Evolutionary conservation across 2,329 filamentous ascomycete species (phyloP).

Genomic region (Clonostachys rosea): DNA sequence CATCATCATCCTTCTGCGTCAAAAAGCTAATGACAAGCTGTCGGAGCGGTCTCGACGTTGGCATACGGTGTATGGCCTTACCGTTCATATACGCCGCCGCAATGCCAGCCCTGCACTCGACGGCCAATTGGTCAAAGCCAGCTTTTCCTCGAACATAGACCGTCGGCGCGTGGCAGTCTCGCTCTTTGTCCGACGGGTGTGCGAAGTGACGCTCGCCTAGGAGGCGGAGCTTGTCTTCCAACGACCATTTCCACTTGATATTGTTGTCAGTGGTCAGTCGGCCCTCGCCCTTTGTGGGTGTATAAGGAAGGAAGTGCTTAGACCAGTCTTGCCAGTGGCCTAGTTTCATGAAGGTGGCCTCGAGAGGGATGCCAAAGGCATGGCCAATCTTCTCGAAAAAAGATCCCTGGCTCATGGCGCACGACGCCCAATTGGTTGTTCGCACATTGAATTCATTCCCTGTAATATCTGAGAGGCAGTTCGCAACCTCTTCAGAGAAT

Average conservation of each 20-base stretch:
- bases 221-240: conserved; percentile 64
- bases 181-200: conserved; percentile 49
- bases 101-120: no score
- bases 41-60: no score
- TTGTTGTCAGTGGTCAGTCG: conserved; percentile 18
- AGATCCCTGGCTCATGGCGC: conserved; percentile 58
- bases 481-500: conserved; percentile 59
- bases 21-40: no score
- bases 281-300: conserved; percentile 4
- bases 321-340: conserved; percentile 36
- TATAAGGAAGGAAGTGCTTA: conserved; percentile 27
- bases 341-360: conserved; percentile 59
- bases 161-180: no score
- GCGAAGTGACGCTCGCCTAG: conserved; percentile 64
- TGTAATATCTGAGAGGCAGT: conserved; percentile 39
- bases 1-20: no score
- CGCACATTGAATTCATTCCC: conserved; percentile 36
- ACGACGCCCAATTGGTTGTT: conserved; percentile 35
- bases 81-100: no score
- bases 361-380: conserved; percentile 64
- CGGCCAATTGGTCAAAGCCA: no score
- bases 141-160: no score
- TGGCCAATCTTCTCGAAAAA: conserved; percentile 70
- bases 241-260: conserved; percentile 65
- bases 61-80: no score